Evolutionary conservation across 2,329 filamentous ascomycete genomes (phyloP), one percentile per base, ranked within the genome.

Genomic region (Dendrostoma leiphaemia): DNA sequence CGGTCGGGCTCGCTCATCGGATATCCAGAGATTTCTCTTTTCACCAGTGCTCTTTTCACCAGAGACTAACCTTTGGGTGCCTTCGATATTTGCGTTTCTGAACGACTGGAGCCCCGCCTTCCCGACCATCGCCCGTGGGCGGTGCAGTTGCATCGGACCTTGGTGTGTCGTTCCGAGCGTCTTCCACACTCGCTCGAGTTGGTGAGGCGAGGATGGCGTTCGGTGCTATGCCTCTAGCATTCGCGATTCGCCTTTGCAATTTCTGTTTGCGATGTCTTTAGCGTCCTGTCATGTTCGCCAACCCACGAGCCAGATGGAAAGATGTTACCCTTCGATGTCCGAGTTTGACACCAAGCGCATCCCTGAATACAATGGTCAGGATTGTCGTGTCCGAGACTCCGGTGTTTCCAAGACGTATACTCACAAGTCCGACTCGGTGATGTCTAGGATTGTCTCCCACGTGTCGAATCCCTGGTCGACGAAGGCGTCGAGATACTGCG

Each of bases 401-500:
- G 6, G 13, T 47, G 23, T n/a, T n/a, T n/a, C n/a, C n/a, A n/a
- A n/a, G n/a, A n/a, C n/a, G n/a, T n/a, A n/a, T 41, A 73, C 85
- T 68, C 71, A 91, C 87, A 94, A 77, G 65, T 94, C 90, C 23
- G 88, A 89, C 70, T 93, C 90, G 57, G 89, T 91, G 51, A 94
- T 91, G 65, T 93, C 89, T 48, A 91, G 76, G 52, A 93, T 85
- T 1, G 86, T 91, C 31, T 91, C 88, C 90, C 90, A 93, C 10
- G 85, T 84, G 69, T 94, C 90, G 68, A 94, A 94, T 3, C 90
- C 90, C 70, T 93, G 89, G 50, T 89, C 83, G 40, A 90, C 68
- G 63, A 94, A 89, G 53, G 77, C 73, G 61, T 86, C 79, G 56
- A 89, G 80, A 73, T 94, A 93, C 71, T 91, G 88, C 72, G 83